phyloP scores from a whole-genome alignment of 2,329 filamentous ascomycete genomes.

The Ascochyta koolunga region DNA sequence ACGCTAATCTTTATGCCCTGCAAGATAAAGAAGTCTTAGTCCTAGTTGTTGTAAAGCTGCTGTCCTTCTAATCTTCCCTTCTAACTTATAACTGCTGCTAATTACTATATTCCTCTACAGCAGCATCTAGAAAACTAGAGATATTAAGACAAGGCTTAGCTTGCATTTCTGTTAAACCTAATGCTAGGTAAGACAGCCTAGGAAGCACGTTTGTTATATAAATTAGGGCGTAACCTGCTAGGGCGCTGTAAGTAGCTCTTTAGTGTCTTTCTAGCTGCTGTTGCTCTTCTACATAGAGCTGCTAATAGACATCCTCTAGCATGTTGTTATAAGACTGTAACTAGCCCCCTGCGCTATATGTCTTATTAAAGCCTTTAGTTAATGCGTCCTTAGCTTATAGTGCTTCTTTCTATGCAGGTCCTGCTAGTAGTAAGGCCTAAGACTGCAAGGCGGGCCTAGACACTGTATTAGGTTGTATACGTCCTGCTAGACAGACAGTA shows the following conservation, averaged over 20 bases:
- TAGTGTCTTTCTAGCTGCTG: too few relatives aligned
- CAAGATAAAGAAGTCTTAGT: not conserved
- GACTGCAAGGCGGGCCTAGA: constrained; percentile 32
- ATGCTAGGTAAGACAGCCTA: not conserved
- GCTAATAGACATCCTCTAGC: too few relatives aligned
- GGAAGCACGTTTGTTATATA: not conserved
- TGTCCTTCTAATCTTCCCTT: not conserved
- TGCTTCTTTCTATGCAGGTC: constrained; percentile 22
- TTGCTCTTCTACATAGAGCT: not conserved
- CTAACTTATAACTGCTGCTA: not conserved
- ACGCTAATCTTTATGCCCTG: not conserved
- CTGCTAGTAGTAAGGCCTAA: constrained; percentile 42
- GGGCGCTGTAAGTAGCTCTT: too few relatives aligned
- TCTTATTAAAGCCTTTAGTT: too few relatives aligned
- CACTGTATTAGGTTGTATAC: constrained; percentile 44
- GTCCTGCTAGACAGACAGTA: constrained; percentile 29
- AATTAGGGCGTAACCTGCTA: too few relatives aligned
- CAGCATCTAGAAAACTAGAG: not conserved
- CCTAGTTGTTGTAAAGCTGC: not conserved
- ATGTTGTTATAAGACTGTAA: too few relatives aligned
- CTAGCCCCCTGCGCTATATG: too few relatives aligned
- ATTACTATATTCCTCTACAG: not conserved
- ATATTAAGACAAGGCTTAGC: not conserved
- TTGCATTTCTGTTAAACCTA: not conserved
- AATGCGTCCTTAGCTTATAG: too few relatives aligned